Evolutionary conservation across 768 basidiomycete species (phyloP), one percentile per base, ranked within the genome.

Genomic region (Hemileccinum rubropunctum): DNA sequence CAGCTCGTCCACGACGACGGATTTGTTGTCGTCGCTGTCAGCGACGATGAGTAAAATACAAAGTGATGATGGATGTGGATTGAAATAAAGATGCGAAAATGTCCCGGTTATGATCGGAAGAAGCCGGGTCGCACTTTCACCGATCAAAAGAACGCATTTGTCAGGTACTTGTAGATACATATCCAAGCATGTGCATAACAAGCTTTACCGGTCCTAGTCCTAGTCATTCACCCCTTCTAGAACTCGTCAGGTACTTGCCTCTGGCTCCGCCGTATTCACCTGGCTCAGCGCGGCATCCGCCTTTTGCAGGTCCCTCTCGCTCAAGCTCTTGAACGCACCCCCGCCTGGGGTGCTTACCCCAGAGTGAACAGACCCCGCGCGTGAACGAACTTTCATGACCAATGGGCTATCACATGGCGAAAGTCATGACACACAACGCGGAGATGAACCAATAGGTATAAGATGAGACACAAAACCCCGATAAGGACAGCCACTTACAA

Each of bases 211-310:
- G 23, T 30, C 28, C 28, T 30, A 30, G 4, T 23, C n/a, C n/a
- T 28, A 28, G 27, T 9, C 27, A 28, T 28, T 28, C 27, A 28
- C 27, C 5, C 27, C 27, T 4, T 28, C 27, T 28, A 5, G 27
- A 9, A 2, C 28, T 30, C 28, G 28, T 30, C 28, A 30, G 8
- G 28, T 30, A 30, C 4, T 12, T 4, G 28, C 5, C 27, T 6
- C 42, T n/a, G 52, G 8, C 8, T 18, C 44, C 5, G 35, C 40
- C 27, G 58, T 66, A 36, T 69, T 70, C 33, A 81, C 76, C 60
- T 83, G 80, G 61, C 80, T 87, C 46, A 98, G 78, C 3, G 91
- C 94, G 10, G 85, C 90, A 58, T 98, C 94, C 4, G 95, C 95
- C 70, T 81, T 80, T 62, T 77, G 78, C 58, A 98, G 70, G 67